Evolutionary conservation across 1,139 yeast species (phyloP).

Genomic region (Pichia sp.): DNA sequence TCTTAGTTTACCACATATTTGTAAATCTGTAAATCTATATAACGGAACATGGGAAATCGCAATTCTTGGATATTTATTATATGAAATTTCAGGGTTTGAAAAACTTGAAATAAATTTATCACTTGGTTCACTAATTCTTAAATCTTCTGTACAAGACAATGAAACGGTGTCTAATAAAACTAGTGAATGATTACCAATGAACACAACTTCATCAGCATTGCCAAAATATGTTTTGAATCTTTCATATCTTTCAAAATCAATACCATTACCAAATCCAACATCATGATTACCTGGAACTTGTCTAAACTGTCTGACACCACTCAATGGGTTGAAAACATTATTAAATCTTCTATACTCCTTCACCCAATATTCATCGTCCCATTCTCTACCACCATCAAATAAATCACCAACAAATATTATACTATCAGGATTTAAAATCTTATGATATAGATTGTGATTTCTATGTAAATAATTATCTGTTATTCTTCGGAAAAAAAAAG

Average conservation of each 20-base stretch:
- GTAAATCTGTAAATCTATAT: constrained; percentile 48
- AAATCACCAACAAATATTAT: constrained; percentile 81
- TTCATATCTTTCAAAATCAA: constrained; percentile 44
- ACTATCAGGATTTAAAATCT: constrained; percentile 62
- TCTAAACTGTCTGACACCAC: constrained; percentile 35
- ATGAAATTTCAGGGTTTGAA: constrained; percentile 21
- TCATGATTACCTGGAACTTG: constrained; percentile 93
- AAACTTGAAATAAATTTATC: constrained; percentile 33
- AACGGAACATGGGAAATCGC: constrained; percentile 77
- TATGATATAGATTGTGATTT: constrained; percentile 62
- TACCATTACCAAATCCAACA: constrained; percentile 78
- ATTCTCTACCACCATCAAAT: constrained; percentile 92
- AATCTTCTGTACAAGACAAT: constrained; percentile 46
- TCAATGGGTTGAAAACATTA: constrained; percentile 49
- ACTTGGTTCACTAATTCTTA: constrained; percentile 39
- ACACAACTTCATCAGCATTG: constrained; percentile 46
- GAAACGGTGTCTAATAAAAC: constrained; percentile 79
- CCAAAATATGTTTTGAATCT: constrained; percentile 76
- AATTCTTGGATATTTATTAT: constrained; percentile 51
- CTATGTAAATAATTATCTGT: constrained; percentile 76
- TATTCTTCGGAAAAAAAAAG: constrained; percentile 40
- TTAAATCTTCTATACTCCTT: constrained; percentile 67
- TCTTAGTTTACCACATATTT: constrained; percentile 59
- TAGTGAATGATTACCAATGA: constrained; percentile 69
- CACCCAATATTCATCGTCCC: constrained; percentile 67